phyloP scores from a whole-genome alignment of 306 rosid genomes.

The barrel medic (Medicago truncatula) region MtrunA17r5.0-ANR NC_053046.1:25613001-25613500 shows the following conservation, averaged over 20 bases:
- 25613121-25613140: neutral
- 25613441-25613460: no score
- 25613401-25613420: no score
- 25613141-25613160: neutral
- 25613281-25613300: neutral
- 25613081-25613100: neutral
- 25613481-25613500: no score
- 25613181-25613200: neutral
- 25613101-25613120: neutral
- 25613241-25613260: neutral
- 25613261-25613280: neutral
- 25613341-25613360: no score
- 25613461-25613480: no score
- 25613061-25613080: neutral
- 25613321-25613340: no score
- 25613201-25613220: neutral
- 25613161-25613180: neutral
- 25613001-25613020: neutral
- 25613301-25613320: no score
- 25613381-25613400: no score
- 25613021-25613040: neutral
- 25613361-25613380: no score
- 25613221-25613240: neutral
- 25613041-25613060: neutral
- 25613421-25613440: no score